Base-by-base conservation (phyloP, 768 basidiomycete species). In the Lentinula raphanica region DNA sequence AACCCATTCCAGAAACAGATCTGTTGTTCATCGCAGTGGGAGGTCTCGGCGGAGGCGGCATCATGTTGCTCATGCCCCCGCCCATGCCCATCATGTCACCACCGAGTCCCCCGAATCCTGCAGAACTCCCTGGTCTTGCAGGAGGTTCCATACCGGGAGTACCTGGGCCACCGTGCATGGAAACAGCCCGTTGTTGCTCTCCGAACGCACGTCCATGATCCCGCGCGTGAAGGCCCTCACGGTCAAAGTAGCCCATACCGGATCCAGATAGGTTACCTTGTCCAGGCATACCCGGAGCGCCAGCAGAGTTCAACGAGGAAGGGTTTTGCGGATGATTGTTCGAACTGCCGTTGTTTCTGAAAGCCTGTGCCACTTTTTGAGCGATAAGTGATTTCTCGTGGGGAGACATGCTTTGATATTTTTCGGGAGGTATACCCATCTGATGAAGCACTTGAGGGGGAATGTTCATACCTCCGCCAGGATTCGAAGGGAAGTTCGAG, bases 31-130 rank as follows among this genome's bases (percentile, higher is more conserved):
- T 57, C n/a, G 56, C 45, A 5, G 56, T 57, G 5, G 56, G 39
- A 48, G 56, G 56, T 25, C 56, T 31, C 5, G 56, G 56, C 11
- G 56, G 56, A 28, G 56, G 56, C 21, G 56, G 56, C 56, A 57
- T 57, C 56, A 49, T 57, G 38, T 45, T 40, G 17, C 42, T 28
- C 27, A 56, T 53, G 23, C 40, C 35, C 39, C 46, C 31, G 11
- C 31, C 45, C 19, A 49, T 29, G 5, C 46, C 19, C 7, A 54
- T 46, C 23, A 42, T 23, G 21, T 46, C 55, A 56, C 44, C 44
- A 44, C 15, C 35, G 12, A 54, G 21, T 13, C 51, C 42, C 17
- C n/a, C 28, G n/a, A 56, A 25, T 21, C 45, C 46, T 25, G 45
- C 32, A 31, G 56, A 57, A 27, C 56, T 49, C 23, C 46, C 46